Conservation (phyloP, 176 grass and related monocot species). For the Chloris gayana region DNA sequence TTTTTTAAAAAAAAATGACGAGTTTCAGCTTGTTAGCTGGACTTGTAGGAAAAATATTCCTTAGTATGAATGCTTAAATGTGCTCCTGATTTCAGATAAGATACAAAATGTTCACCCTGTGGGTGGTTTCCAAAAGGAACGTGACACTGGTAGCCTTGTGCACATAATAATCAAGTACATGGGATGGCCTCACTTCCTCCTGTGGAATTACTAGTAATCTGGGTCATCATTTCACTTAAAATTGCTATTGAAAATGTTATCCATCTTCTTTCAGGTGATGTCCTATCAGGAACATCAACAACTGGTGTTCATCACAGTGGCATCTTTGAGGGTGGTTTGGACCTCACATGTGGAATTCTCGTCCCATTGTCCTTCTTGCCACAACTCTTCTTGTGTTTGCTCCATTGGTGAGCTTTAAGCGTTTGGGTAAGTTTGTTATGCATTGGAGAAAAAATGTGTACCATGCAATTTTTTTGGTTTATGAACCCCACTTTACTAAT, state of each 20-base stretch:
- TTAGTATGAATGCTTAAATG: neutral
- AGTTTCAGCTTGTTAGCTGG: neutral
- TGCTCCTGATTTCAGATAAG: neutral
- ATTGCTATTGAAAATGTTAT: neutral
- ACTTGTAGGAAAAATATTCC: neutral
- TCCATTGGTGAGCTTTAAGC: slow-evolving; percentile 85
- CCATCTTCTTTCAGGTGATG: slow-evolving; percentile 61
- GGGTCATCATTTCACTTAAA: neutral
- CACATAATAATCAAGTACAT: neutral
- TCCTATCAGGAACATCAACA: slow-evolving; percentile 90
- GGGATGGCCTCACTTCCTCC: slow-evolving; percentile 2
- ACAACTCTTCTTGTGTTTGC: slow-evolving; percentile 78
- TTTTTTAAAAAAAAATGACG: neutral
- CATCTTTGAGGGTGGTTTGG: slow-evolving; percentile 95
- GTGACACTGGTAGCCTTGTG: neutral
- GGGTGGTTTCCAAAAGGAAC: neutral
- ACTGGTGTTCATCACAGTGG: slow-evolving; percentile 74
- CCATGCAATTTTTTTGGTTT: neutral
- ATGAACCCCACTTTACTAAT: neutral
- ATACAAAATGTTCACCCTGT: neutral
- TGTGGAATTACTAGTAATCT: slow-evolving; percentile 4
- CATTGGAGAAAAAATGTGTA: neutral
- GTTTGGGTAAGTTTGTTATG: slow-evolving; percentile 60
- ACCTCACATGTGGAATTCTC: slow-evolving; percentile 70
- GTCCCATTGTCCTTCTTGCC: slow-evolving; percentile 67